Conservation (phyloP, 495 filamentous ascomycete genomes). For the Penicillium bialowiezense region DNA sequence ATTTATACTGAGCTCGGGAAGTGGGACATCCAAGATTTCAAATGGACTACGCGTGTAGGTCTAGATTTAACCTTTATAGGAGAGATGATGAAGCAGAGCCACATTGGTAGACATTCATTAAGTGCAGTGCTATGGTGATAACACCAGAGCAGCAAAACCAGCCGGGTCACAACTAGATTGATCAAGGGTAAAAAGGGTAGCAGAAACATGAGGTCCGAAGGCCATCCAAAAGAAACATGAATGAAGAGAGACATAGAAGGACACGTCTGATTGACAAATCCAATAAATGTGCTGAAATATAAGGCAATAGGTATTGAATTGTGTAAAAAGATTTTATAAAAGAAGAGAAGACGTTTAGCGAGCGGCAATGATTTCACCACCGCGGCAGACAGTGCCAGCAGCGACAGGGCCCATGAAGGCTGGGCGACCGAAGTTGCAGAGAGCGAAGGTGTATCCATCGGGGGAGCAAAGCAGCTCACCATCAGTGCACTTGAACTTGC, state of each 20-base stretch:
- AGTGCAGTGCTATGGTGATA: not conserved
- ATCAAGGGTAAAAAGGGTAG: not conserved
- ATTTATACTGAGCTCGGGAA: too few relatives aligned
- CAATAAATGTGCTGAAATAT: too few relatives aligned
- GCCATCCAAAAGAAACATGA: not conserved
- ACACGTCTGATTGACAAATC: too few relatives aligned
- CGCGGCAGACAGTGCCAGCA: conserved; percentile 34
- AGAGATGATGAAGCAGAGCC: not conserved
- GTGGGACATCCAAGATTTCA: too few relatives aligned
- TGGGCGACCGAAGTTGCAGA: conserved; percentile 32
- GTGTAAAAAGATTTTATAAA: not conserved
- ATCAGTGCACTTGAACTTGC: conserved; percentile 17
- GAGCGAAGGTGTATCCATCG: conserved; percentile 35
- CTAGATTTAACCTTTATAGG: not conserved
- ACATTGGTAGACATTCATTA: conserved; percentile 1
- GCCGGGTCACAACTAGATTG: not conserved
- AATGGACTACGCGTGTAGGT: too few relatives aligned
- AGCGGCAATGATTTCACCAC: conserved; percentile 28
- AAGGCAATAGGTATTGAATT: too few relatives aligned
- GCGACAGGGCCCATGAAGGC: conserved; percentile 43
- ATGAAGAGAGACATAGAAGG: conserved; percentile 8
- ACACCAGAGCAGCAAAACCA: too few relatives aligned
- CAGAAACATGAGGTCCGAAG: not conserved
- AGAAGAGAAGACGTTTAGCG: not conserved
- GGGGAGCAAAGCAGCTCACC: conserved; percentile 38